Conservation (phyloP, 148 eudicot genomes). For the Cornus kousa region DNA sequence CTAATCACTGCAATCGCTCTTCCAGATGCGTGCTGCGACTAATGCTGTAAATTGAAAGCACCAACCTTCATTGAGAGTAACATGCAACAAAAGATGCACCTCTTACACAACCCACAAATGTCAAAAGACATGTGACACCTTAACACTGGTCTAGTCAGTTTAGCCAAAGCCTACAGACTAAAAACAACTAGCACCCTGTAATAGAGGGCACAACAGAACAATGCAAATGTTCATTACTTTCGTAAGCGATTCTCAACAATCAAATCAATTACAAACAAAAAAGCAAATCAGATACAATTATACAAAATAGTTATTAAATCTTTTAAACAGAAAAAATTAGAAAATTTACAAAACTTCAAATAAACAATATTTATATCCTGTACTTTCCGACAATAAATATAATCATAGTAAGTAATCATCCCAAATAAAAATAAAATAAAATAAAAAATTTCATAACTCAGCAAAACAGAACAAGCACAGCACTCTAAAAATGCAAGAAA, state of each 20-base stretch:
- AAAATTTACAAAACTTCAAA: background rate
- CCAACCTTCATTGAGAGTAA: background rate
- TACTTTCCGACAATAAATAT: background rate
- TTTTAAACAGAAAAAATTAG: background rate
- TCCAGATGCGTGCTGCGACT: too few relatives aligned
- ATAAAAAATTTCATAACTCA: too few relatives aligned
- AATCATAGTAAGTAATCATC: background rate
- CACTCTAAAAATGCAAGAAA: background rate
- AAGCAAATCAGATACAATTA: background rate
- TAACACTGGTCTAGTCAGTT: too few relatives aligned
- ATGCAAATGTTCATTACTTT: background rate
- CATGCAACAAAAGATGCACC: background rate
- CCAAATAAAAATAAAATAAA: background rate
- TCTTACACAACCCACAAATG: too few relatives aligned
- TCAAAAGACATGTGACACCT: background rate
- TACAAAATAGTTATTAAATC: background rate
- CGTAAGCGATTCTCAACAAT: background rate
- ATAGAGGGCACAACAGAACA: background rate
- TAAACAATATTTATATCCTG: background rate
- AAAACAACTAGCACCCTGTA: background rate
- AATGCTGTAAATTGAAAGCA: background rate
- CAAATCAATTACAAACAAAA: background rate
- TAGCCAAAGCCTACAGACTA: background rate
- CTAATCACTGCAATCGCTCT: background rate
- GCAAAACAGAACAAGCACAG: background rate